Evolutionary conservation across 805 yeast genomes (phyloP).

Genomic region (Huiozyma naganishii): DNA sequence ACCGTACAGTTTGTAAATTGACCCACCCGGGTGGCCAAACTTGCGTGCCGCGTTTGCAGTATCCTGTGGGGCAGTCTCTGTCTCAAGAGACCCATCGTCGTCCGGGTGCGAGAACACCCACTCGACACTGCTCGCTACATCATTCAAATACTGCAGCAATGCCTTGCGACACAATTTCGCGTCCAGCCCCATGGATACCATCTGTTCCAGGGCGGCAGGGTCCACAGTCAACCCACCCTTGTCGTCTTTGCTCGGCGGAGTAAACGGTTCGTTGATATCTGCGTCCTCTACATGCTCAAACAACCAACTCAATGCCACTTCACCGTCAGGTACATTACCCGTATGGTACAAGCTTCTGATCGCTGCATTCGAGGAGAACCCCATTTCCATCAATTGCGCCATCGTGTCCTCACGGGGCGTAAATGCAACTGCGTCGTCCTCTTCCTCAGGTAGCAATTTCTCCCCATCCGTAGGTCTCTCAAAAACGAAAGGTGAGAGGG

Average conservation of each 20-base stretch:
- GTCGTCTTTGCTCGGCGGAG: slow-evolving; percentile 16
- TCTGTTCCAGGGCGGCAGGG: slow-evolving; percentile 19
- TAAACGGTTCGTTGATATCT: slow-evolving; percentile 58
- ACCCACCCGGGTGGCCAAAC: background rate
- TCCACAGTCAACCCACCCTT: slow-evolving; percentile 5
- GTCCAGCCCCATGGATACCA: slow-evolving; percentile 65
- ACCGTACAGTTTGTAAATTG: slow-evolving; percentile 36
- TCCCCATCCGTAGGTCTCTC: slow-evolving; percentile 22
- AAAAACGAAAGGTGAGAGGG: background rate
- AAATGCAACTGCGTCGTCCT: slow-evolving; percentile 30
- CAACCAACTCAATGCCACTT: slow-evolving; percentile 83
- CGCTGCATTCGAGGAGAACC: slow-evolving; percentile 65
- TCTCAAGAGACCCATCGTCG: slow-evolving; percentile 49
- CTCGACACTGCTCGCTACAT: slow-evolving; percentile 71
- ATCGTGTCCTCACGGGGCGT: slow-evolving; percentile 47
- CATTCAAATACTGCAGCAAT: slow-evolving; percentile 43
- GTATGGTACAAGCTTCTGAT: slow-evolving; percentile 61
- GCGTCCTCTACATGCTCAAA: slow-evolving; percentile 82
- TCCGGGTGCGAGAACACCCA: slow-evolving; percentile 83
- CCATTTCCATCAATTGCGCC: slow-evolving; percentile 60
- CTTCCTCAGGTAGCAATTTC: slow-evolving; percentile 10
- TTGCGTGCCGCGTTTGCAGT: background rate
- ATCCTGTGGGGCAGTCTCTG: background rate
- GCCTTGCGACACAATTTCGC: slow-evolving; percentile 62
- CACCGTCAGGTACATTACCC: slow-evolving; percentile 45